These are phyloP conservation scores for Diutina neorugosa DNA, from an alignment of 1,139 yeast genomes.

Conservation along the genomic window DNA sequence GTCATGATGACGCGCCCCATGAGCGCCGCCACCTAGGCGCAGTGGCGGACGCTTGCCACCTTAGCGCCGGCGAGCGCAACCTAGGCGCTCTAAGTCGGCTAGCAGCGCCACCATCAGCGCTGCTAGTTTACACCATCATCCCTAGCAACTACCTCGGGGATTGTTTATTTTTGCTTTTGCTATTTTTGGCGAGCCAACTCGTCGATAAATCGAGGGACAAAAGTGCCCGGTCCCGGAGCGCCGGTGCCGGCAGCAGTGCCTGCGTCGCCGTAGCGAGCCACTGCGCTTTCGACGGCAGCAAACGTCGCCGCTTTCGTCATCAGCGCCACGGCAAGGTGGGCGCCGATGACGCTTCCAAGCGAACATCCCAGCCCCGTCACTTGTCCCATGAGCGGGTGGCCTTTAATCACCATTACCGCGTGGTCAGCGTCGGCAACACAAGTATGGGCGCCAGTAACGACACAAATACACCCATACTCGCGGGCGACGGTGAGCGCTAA, in stretches of 20 bases:
- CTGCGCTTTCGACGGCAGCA: constrained; percentile 46
- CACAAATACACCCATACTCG: constrained; percentile 51
- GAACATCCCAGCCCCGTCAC: constrained; percentile 91
- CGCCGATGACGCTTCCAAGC: constrained; percentile 61
- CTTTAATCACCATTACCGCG: constrained; percentile 32
- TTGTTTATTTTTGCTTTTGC: not conserved
- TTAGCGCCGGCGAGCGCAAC: too few relatives aligned
- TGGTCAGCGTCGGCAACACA: constrained; percentile 3
- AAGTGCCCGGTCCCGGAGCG: not conserved
- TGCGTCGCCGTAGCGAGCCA: constrained; percentile 50
- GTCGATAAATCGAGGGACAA: not conserved
- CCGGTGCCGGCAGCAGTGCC: constrained; percentile 39
- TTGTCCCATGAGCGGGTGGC: constrained; percentile 52
- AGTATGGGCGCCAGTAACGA: constrained; percentile 41
- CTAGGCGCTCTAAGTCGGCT: too few relatives aligned
- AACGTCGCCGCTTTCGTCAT: constrained; percentile 15
- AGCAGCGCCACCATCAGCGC: too few relatives aligned
- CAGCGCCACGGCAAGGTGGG: constrained; percentile 36
- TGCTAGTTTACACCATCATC: too few relatives aligned
- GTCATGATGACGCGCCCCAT: too few relatives aligned
- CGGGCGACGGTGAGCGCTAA: constrained; percentile 44
- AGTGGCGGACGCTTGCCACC: too few relatives aligned
- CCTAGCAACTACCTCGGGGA: not conserved
- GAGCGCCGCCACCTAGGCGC: not conserved
- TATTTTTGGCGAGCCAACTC: not conserved